A percentile compares a stretch with the other conserved stretches of the same genome.
Evolutionary conservation across 805 yeast species (phyloP).

Genomic region (Myxozyma neotropica): DNA sequence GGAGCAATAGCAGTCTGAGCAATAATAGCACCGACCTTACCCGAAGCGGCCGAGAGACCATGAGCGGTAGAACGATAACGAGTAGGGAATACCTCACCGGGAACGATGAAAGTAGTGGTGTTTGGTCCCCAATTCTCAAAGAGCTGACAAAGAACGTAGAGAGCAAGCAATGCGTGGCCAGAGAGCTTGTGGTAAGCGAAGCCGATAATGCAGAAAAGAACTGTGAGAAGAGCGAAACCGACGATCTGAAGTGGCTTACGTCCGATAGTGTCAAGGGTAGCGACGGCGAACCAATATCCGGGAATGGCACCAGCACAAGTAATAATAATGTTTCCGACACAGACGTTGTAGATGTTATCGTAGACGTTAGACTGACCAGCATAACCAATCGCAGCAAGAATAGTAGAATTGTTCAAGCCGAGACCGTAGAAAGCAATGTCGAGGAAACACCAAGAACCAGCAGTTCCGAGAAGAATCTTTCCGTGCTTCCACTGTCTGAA

Average conservation of each 20-base stretch:
- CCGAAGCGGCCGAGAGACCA: constrained; percentile 90
- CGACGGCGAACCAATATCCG: constrained; percentile 87
- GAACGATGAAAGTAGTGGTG: constrained; percentile 85
- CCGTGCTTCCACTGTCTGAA: constrained; percentile 85
- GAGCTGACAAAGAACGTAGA: constrained; percentile 80
- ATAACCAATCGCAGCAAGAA: constrained; percentile 81
- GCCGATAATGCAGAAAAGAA: constrained; percentile 76
- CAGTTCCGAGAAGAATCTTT: constrained; percentile 83
- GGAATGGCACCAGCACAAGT: constrained; percentile 95
- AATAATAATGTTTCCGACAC: constrained; percentile 90
- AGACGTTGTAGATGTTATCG: constrained; percentile 67
- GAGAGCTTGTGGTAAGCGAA: constrained; percentile 75
- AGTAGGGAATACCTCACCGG: constrained; percentile 92
- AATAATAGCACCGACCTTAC: constrained; percentile 90
- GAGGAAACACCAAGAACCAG: constrained; percentile 87
- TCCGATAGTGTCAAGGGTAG: constrained; percentile 78
- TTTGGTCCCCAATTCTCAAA: constrained; percentile 94
- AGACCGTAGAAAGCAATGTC: constrained; percentile 92
- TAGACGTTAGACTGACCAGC: constrained; percentile 74
- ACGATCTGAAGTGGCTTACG: constrained; percentile 79
- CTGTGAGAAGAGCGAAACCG: constrained; percentile 74
- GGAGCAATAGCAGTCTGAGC: constrained; percentile 62
- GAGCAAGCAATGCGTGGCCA: constrained; percentile 68
- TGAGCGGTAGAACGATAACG: constrained; percentile 95
- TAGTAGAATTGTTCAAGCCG: constrained; percentile 77